Percentiles rank a stretch among this genome's conserved stretches.
Conservation (phyloP, 306 rosid species). For the Sophora flavescens region DNA sequence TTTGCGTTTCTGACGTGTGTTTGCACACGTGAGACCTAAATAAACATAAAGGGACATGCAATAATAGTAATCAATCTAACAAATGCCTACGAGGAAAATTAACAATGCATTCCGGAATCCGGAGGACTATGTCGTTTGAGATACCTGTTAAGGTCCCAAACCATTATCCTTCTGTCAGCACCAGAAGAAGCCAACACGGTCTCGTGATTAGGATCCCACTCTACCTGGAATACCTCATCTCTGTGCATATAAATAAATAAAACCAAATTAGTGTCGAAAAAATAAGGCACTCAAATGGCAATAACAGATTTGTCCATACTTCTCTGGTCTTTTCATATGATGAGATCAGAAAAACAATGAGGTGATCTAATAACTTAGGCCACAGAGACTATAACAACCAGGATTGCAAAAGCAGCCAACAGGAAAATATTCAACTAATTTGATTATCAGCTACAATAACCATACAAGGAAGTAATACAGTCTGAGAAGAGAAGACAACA, state of each 20-base stretch:
- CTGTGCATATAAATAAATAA: constrained; percentile 49
- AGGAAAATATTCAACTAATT: not conserved
- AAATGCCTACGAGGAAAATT: not conserved
- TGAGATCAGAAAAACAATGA: not conserved
- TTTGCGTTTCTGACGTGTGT: not conserved
- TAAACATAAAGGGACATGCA: not conserved
- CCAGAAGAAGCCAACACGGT: constrained; percentile 87
- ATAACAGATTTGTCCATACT: not conserved
- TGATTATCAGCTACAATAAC: not conserved
- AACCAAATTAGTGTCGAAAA: not conserved
- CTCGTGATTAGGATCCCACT: constrained; percentile 98
- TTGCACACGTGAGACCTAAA: not conserved
- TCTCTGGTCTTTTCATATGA: not conserved
- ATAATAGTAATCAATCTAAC: not conserved
- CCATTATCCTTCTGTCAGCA: constrained; percentile 87
- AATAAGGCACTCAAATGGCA: not conserved
- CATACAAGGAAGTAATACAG: not conserved
- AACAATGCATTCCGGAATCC: not conserved
- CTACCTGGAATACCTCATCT: constrained; percentile 96
- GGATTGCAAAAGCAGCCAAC: not conserved
- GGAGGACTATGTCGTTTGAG: not conserved
- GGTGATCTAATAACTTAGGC: not conserved
- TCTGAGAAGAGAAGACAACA: not conserved
- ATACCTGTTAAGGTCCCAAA: constrained; percentile 97
- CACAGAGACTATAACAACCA: constrained; percentile 1